phyloP scores from a whole-genome alignment of 2,329 filamentous ascomycete genomes.

The Ophiostoma piceae region DNA sequence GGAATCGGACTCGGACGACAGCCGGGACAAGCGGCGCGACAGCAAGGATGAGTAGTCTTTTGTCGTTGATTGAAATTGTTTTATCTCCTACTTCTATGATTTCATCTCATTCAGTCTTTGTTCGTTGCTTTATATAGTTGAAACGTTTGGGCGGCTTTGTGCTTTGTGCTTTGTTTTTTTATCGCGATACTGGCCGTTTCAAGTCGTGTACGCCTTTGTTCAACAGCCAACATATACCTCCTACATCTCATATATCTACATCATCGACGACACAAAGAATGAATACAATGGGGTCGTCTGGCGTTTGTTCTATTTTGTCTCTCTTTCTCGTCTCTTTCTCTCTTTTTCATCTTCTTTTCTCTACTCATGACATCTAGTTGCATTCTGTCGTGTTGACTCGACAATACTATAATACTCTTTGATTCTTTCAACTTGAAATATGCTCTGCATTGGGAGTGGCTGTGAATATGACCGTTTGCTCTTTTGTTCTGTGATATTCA shows the following conservation, averaged over 20 bases:
- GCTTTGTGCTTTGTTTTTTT: not conserved
- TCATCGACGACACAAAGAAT: conserved; percentile 9
- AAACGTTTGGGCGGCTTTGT: conserved; percentile 2
- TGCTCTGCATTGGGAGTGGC: not conserved
- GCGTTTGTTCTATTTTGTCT: conserved; percentile 9
- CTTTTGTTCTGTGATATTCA: not conserved
- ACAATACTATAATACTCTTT: not conserved
- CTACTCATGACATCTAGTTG: not conserved
- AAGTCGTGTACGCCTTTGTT: not conserved
- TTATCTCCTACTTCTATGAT: not conserved
- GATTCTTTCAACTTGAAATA: not conserved
- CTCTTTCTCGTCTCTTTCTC: not conserved
- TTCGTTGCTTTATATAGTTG: not conserved
- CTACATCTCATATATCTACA: not conserved
- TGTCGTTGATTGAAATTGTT: not conserved
- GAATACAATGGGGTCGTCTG: not conserved
- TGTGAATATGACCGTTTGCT: not conserved
- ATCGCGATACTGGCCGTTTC: not conserved
- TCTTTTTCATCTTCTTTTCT: not conserved
- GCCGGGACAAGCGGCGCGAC: conserved; percentile 8
- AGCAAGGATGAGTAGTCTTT: not conserved
- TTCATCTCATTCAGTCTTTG: not conserved
- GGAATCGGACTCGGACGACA: not conserved
- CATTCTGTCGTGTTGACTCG: not conserved
- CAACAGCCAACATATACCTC: not conserved